Percentiles rank a stretch among this genome's conserved stretches.
Evolutionary conservation across 2,329 filamentous ascomycete species (phyloP).

Genomic region (Aureobasidium mangrovei): DNA sequence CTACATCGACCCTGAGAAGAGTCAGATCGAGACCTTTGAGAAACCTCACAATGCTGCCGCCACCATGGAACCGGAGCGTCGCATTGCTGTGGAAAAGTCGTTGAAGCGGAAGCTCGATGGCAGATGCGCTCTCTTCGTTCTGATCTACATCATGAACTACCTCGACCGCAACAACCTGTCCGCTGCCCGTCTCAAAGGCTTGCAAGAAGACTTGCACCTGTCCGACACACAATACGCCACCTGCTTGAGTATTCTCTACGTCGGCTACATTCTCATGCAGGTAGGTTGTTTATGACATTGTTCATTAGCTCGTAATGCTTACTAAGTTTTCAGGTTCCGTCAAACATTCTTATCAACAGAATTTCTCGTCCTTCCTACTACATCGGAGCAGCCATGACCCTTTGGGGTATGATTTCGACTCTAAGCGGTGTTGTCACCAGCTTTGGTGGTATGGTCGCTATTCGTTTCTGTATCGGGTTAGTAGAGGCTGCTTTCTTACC

Average conservation of each 20-base stretch:
- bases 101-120: slow-evolving; percentile 6
- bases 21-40: neutral
- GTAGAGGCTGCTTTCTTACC: slow-evolving; percentile 38
- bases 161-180: slow-evolving; percentile 52
- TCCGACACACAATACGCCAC: slow-evolving; percentile 48
- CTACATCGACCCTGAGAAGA: slow-evolving; percentile 1
- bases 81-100: slow-evolving; percentile 5
- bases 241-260: slow-evolving; percentile 50
- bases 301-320: neutral
- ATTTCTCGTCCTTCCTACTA: slow-evolving; percentile 33
- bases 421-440: slow-evolving; percentile 27
- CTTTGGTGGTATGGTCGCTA: slow-evolving; percentile 29
- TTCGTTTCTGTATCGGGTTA: slow-evolving; percentile 33
- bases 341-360: slow-evolving; percentile 38
- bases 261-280: slow-evolving; percentile 37
- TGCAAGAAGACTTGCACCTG: slow-evolving; percentile 52
- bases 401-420: slow-evolving; percentile 34
- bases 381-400: slow-evolving; percentile 29
- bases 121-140: slow-evolving; percentile 43
- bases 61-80: slow-evolving; percentile 3
- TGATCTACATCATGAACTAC: slow-evolving; percentile 74
- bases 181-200: slow-evolving; percentile 54
- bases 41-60: neutral
- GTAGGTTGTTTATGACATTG: slow-evolving; percentile 14
- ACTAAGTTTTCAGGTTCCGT: slow-evolving; percentile 31